Evolutionary conservation across 352 stramenopile genomes (phyloP).

Genomic region (Elongisporangium undulatum): DNA sequence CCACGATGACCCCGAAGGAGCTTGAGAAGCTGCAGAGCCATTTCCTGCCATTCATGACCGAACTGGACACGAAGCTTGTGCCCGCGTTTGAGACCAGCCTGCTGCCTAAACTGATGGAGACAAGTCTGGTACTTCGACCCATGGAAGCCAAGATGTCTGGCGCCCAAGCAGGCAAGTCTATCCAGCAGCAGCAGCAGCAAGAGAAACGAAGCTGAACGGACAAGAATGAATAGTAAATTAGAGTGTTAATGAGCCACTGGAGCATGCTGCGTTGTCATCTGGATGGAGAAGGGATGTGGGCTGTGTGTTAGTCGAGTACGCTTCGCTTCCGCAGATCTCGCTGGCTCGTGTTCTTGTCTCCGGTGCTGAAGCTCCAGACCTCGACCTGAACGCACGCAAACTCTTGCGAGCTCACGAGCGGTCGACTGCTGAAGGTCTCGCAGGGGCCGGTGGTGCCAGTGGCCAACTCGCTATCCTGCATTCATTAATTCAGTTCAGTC

Average conservation of each 20-base stretch:
- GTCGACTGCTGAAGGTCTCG: constrained; percentile 84
- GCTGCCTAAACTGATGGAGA: too few species aligned
- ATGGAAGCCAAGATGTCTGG: too few species aligned
- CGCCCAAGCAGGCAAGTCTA: too few species aligned
- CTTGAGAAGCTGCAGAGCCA: constrained; percentile 26
- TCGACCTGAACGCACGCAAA: constrained; percentile 83
- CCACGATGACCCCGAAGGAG: constrained; percentile 26
- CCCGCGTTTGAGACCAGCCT: too few species aligned
- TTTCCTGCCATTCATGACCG: constrained; percentile 24
- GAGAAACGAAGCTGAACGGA: too few species aligned
- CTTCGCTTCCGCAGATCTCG: constrained; percentile 48
- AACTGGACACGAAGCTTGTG: constrained; percentile 14
- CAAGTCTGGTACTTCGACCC: too few species aligned
- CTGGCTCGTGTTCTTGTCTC: constrained; percentile 35
- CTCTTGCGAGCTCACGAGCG: constrained; percentile 70
- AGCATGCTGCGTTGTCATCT: constrained; percentile 7
- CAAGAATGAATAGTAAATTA: constrained; percentile 3
- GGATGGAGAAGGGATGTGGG: background rate
- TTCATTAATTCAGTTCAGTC: background rate
- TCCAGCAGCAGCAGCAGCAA: too few species aligned
- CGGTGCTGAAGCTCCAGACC: constrained; percentile 79
- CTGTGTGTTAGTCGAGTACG: constrained; percentile 47
- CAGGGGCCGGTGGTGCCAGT: constrained; percentile 79
- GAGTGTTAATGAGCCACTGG: constrained; percentile 20
- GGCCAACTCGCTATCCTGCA: constrained; percentile 84